Percentiles rank a stretch among this genome's conserved stretches.
These are phyloP conservation scores for Chaetomiaceae sp. DNA, from an alignment of 2,329 filamentous ascomycete species.

Conservation along the genomic window DNA sequence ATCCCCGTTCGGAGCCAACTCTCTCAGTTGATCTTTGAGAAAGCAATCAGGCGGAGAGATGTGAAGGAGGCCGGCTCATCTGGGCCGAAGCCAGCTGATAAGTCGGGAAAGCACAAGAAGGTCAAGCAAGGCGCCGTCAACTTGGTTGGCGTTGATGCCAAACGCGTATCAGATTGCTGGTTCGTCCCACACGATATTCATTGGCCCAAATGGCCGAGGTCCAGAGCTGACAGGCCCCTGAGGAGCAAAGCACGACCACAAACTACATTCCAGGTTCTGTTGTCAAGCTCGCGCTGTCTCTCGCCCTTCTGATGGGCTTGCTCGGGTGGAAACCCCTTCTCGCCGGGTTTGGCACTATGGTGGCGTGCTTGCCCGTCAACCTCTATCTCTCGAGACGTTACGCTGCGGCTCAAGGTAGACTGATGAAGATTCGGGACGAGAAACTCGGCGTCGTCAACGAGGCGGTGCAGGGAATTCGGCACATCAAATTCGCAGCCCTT, in stretches of 20 bases:
- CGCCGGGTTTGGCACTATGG: not conserved
- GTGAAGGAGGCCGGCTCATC: not conserved
- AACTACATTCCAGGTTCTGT: not conserved
- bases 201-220: too few species aligned
- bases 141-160: not conserved
- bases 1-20: too few species aligned
- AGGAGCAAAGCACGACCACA: not conserved
- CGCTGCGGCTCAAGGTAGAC: not conserved
- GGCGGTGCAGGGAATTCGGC: not conserved
- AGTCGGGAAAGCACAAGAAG: not conserved
- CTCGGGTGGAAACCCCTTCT: not conserved
- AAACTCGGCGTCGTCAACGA: not conserved
- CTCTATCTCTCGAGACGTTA: not conserved
- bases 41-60: not conserved
- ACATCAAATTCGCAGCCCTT: not conserved
- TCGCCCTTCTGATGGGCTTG: not conserved
- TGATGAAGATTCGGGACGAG: not conserved
- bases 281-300: not conserved
- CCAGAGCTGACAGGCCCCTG: too few species aligned
- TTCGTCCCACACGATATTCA: too few species aligned
- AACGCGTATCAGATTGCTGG: not conserved
- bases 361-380: not conserved
- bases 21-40: too few species aligned
- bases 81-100: not conserved
- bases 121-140: not conserved